These are phyloP conservation scores for Kondoa malvinella DNA, from an alignment of 768 basidiomycete genomes.

Conservation along the genomic window DNA sequence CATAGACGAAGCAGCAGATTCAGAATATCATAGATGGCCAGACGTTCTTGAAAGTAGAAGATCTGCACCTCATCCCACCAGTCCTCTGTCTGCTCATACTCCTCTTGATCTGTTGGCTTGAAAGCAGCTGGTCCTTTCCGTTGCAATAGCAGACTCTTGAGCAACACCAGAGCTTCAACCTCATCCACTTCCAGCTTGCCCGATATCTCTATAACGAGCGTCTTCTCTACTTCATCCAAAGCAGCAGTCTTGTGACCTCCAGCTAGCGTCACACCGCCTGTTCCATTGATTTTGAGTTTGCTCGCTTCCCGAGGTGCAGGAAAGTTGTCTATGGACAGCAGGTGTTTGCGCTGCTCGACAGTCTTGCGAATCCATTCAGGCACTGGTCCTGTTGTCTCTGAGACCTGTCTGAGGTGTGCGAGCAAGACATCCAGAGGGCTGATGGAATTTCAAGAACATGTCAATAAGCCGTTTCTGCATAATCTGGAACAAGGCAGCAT, in stretches of 20 bases:
- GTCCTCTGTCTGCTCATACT: slow-evolving; percentile 40
- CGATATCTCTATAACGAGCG: slow-evolving; percentile 55
- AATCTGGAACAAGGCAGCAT: background rate
- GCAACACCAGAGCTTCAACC: slow-evolving; percentile 51
- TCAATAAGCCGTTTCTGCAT: background rate
- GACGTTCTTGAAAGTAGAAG: slow-evolving; percentile 61
- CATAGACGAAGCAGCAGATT: slow-evolving; percentile 50
- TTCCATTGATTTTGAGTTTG: background rate
- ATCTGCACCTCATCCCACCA: slow-evolving; percentile 54
- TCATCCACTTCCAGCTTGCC: slow-evolving; percentile 58
- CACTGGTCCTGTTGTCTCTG: background rate
- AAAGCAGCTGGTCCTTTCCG: slow-evolving; percentile 36
- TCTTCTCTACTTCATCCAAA: slow-evolving; percentile 52
- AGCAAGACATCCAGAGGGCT: background rate
- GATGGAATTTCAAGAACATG: background rate
- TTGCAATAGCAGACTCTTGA: slow-evolving; percentile 38
- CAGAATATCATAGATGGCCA: slow-evolving; percentile 50
- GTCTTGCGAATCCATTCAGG: background rate
- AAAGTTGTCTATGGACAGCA: background rate
- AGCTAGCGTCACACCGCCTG: background rate
- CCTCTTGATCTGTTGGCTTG: slow-evolving; percentile 38
- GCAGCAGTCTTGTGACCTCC: background rate
- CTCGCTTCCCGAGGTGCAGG: background rate
- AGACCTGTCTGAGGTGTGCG: background rate
- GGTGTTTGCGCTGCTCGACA: background rate